phyloP scores from a whole-genome alignment of 2,329 filamentous ascomycete genomes.

The Aspergillus puulaauensis region DNA sequence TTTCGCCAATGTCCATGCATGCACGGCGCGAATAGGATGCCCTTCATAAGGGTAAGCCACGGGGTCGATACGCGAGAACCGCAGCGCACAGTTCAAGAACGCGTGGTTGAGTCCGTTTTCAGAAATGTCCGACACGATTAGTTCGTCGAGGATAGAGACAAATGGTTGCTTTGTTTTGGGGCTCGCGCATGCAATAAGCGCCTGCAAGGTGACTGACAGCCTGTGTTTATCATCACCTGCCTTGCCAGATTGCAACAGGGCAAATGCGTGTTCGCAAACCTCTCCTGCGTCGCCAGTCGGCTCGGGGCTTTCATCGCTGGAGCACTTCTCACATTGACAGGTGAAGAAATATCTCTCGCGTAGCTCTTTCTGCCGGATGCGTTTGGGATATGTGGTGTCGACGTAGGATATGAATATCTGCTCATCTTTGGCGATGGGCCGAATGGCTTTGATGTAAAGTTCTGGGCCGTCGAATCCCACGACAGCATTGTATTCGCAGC shows the following conservation, averaged over 20 bases:
- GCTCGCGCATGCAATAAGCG: constrained; percentile 44
- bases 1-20: constrained; percentile 36
- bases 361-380: constrained; percentile 54
- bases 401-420: constrained; percentile 64
- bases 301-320: constrained; percentile 11
- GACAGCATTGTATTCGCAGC: constrained; percentile 60
- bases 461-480: constrained; percentile 57
- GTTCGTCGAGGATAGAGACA: constrained; percentile 53
- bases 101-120: constrained; percentile 45
- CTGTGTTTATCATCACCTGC: constrained; percentile 13
- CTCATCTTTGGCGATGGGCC: constrained; percentile 52
- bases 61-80: constrained; percentile 53
- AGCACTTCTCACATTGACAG: constrained; percentile 57
- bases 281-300: constrained; percentile 12
- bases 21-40: constrained; percentile 57
- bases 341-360: constrained; percentile 58
- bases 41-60: constrained; percentile 47
- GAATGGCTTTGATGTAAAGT: constrained; percentile 53
- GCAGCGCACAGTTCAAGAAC: constrained; percentile 52
- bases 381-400: constrained; percentile 54
- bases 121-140: constrained; percentile 51
- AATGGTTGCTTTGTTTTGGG: constrained; percentile 56
- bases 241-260: constrained; percentile 25
- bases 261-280: constrained; percentile 22
- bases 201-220: constrained; percentile 41